A percentile compares a stretch with the other conserved stretches of the same genome.
These are phyloP conservation scores for Cyclocybe aegerita DNA, from an alignment of 768 basidiomycete species.

Conservation along the genomic window DNA sequence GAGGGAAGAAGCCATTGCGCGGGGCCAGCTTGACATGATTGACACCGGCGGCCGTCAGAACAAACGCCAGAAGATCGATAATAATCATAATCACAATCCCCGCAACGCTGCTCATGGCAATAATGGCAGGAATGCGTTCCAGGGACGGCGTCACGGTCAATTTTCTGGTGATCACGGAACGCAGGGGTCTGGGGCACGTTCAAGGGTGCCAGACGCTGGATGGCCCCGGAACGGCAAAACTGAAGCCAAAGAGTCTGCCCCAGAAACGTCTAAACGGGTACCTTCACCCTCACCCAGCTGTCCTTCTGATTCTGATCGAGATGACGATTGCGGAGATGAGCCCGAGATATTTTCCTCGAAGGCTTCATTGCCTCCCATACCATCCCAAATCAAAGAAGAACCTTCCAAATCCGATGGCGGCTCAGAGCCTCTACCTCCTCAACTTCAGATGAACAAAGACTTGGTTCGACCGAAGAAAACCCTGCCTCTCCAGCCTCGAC, in stretches of 20 bases:
- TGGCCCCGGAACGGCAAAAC: conserved; percentile 4
- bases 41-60: conserved; percentile 45
- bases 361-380: background rate
- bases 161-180: too few species aligned
- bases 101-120: background rate
- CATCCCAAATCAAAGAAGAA: background rate
- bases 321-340: conserved; percentile 35
- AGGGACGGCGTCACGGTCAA: too few species aligned
- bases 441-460: conserved; percentile 14
- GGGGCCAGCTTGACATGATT: conserved; percentile 66
- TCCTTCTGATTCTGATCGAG: conserved; percentile 11
- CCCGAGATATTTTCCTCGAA: conserved; percentile 67
- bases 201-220: conserved; percentile 8
- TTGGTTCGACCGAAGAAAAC: conserved; percentile 11
- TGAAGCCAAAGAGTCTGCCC: background rate
- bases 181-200: too few species aligned
- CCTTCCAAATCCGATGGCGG: too few species aligned
- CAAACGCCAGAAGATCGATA: conserved; percentile 22
- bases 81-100: background rate
- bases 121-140: background rate
- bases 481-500: conserved; percentile 40
- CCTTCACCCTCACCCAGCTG: background rate
- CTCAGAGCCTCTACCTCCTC: too few species aligned
- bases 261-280: background rate
- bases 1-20: conserved; percentile 72